phyloP scores from a whole-genome alignment of 306 rosid genomes.

The Parietaria judaica region DNA sequence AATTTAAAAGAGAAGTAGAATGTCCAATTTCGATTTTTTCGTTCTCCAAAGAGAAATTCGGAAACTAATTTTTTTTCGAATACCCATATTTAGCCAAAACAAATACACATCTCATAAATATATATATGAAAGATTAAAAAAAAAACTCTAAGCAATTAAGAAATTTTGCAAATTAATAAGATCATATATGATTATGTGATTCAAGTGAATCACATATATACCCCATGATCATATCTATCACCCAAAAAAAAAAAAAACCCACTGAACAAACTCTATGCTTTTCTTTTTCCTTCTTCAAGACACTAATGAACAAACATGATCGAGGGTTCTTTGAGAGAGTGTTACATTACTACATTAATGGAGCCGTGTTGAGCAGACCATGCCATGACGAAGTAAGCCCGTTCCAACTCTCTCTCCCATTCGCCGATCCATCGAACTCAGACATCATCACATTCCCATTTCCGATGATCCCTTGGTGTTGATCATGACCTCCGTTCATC shows the following conservation, averaged over 20 bases:
- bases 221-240: no score
- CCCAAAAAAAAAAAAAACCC: not conserved
- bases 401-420: conserved; percentile 75
- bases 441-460: conserved; percentile 24
- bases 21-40: no score
- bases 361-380: conserved; percentile 75
- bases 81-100: not conserved
- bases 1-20: no score
- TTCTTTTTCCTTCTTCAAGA: not conserved
- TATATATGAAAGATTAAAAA: not conserved
- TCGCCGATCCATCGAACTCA: conserved; percentile 42
- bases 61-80: no score
- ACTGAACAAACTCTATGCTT: not conserved
- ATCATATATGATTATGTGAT: not conserved
- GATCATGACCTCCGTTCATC: conserved; percentile 37
- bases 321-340: not conserved
- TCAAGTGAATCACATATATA: not conserved
- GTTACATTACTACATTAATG: conserved; percentile 51
- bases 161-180: not conserved
- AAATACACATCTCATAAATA: not conserved
- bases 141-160: not conserved
- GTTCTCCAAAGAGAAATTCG: no score
- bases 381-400: conserved; percentile 68
- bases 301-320: conserved; percentile 6
- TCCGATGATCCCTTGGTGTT: not conserved